phyloP scores from a whole-genome alignment of 2,329 filamentous ascomycete genomes.

The Pseudogymnoascus sp. region DNA sequence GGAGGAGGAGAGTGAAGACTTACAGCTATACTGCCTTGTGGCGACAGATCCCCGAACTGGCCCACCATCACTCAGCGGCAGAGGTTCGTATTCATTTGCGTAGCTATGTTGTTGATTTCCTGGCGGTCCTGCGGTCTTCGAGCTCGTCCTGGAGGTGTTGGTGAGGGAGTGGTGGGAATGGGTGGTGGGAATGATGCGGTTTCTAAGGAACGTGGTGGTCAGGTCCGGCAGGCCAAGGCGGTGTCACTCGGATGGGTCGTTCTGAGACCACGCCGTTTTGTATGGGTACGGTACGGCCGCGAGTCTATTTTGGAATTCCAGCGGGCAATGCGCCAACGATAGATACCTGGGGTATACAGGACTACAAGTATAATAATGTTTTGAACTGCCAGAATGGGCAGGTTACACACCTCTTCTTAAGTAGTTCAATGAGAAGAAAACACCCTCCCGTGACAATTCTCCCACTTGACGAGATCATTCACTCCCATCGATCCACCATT shows the following conservation, averaged over 20 bases:
- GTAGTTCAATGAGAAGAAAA: background rate
- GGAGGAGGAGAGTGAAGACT: constrained; percentile 27
- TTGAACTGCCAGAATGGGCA: background rate
- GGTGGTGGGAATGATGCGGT: background rate
- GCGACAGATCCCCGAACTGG: constrained; percentile 66
- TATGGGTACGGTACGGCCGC: background rate
- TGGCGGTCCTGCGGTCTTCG: background rate
- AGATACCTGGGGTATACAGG: background rate
- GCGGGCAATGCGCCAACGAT: background rate
- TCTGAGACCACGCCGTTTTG: constrained; percentile 1
- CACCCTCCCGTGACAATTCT: background rate
- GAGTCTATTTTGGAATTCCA: background rate
- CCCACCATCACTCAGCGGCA: constrained; percentile 45
- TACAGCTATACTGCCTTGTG: constrained; percentile 70
- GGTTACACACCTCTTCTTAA: background rate
- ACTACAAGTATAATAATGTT: background rate
- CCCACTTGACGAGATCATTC: constrained; percentile 3
- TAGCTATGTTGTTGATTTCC: background rate
- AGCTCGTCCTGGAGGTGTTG: background rate
- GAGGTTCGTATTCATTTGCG: constrained; percentile 3
- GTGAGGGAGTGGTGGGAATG: background rate
- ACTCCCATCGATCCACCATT: background rate
- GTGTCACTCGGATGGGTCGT: constrained; percentile 4
- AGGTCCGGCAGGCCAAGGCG: background rate
- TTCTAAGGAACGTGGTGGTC: background rate